Base-by-base conservation (phyloP, 2,329 filamentous ascomycete species). In the Lizonia empirigonia region DNA sequence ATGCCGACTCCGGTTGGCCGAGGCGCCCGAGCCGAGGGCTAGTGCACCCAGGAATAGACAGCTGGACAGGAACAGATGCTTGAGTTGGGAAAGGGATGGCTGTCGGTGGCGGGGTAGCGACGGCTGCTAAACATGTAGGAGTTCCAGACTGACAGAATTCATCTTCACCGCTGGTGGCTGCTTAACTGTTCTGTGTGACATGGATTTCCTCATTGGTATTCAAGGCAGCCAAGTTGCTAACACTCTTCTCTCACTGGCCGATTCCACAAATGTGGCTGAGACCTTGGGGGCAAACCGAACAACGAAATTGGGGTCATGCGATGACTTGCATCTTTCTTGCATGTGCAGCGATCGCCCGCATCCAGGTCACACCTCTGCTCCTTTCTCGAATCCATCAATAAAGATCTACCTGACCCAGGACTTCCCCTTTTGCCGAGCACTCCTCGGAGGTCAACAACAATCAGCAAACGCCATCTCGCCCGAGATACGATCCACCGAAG, bases 1-100 rank as follows among this genome's bases (percentile, higher is more conserved):
- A 44, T 44, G 46, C 46, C 38, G 42, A 52, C 37, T 52, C 49
- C 12, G 42, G 36, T 52, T 52, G 49, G 42, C 49, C 42, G 49
- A 44, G 26, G 29, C 34, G 35, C 20, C 49, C 42, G 38, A 33
- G 26, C 20, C 30, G 24, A 20, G 8, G 9, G 3, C 7, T 35
- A 41, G 45, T 23, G 18, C 23, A 41, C n/a, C 37, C 19, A 41
- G 36, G 32, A 41, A 34, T n/a, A 24, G 29, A 30, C 35, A 26
- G 7, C 15, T 24, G 34, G 19, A 30, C 24, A 52, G 49, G 49
- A 47, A 47, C 44, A 42, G 26, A 42, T 47, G 42, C 42, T 52
- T 22, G 27, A 44, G 32, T 47, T 47, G 33, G 49, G 49, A 42
- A 19, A 52, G 38, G 26, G 24, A 15, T 15, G 26, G 24, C 35